Evolutionary conservation across 2,329 filamentous ascomycete species (phyloP).

Genomic region (Colletotrichum spaethianum): DNA sequence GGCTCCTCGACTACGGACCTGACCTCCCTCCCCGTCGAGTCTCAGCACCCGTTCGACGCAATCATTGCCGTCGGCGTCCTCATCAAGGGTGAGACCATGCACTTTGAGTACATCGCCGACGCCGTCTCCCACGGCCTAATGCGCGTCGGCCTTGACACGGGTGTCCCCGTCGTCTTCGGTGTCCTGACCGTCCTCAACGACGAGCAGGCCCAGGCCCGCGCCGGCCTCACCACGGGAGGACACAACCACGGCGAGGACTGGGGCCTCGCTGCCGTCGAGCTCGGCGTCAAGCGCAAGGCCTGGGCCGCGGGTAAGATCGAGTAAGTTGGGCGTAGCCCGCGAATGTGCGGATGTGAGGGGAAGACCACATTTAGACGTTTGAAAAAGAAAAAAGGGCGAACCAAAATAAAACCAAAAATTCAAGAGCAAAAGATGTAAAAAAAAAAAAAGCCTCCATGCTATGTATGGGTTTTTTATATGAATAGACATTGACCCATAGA

Average conservation of each 20-base stretch:
- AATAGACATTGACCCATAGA: not conserved
- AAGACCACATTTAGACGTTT: constrained; percentile 9
- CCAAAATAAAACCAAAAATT: not conserved
- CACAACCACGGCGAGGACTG: constrained; percentile 99
- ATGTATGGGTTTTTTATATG: too few relatives aligned
- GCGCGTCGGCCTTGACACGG: constrained; percentile 91
- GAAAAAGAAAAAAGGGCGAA: not conserved
- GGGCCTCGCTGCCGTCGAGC: constrained; percentile 93
- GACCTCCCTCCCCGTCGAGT: constrained; percentile 60
- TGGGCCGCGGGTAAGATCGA: constrained; percentile 82
- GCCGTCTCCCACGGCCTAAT: constrained; percentile 92
- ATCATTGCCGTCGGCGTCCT: constrained; percentile 95
- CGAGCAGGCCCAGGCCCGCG: constrained; percentile 87
- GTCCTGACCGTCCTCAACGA: constrained; percentile 91
- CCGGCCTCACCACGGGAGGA: constrained; percentile 76
- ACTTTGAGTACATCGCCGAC: constrained; percentile 98
- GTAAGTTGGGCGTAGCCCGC: constrained; percentile 41
- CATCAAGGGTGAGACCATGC: constrained; percentile 99
- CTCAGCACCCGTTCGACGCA: constrained; percentile 83
- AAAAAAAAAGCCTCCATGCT: too few relatives aligned
- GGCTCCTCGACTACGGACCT: constrained; percentile 79
- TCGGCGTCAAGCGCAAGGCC: constrained; percentile 87
- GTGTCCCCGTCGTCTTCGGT: constrained; percentile 92
- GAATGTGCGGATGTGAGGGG: constrained; percentile 31
- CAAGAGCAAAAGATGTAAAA: not conserved